Evolutionary conservation across 805 yeast genomes (phyloP).

Genomic region (Ogataea neopini): DNA sequence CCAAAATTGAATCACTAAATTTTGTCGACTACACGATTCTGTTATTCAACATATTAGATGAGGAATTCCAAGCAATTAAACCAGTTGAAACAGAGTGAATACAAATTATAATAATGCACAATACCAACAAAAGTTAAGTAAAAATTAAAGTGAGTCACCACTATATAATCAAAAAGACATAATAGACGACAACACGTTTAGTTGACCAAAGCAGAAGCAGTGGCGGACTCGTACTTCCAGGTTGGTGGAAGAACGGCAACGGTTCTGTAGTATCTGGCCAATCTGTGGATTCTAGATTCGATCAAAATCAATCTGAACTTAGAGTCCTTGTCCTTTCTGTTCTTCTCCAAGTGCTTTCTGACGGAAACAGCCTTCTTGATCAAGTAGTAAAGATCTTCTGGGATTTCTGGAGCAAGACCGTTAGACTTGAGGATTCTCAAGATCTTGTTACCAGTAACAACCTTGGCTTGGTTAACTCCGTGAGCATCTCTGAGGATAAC

Average conservation of each 20-base stretch:
- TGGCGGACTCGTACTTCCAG: constrained; percentile 99
- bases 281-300: constrained; percentile 99
- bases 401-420: constrained; percentile 99
- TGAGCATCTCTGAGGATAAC: constrained; percentile 99
- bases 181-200: constrained; percentile 44
- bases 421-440: constrained; percentile 98
- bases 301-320: constrained; percentile 99
- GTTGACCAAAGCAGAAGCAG: constrained; percentile 99
- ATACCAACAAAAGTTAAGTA: not conserved
- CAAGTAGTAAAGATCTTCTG: constrained; percentile 99
- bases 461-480: constrained; percentile 97
- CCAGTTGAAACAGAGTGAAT: constrained; percentile 18
- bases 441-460: constrained; percentile 98
- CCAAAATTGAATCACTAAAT: constrained; percentile 31
- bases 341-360: constrained; percentile 99
- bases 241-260: constrained; percentile 98
- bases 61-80: constrained; percentile 35
- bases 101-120: not conserved
- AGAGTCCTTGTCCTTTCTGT: constrained; percentile 99
- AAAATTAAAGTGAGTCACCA: constrained; percentile 1
- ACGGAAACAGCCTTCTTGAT: constrained; percentile 99
- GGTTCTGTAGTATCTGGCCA: constrained; percentile 99
- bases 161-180: constrained; percentile 18
- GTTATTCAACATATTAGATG: constrained; percentile 42
- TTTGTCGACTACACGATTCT: constrained; percentile 44